Evolutionary conservation across 2,329 filamentous ascomycete species (phyloP).

Genomic region (Alternaria panax): DNA sequence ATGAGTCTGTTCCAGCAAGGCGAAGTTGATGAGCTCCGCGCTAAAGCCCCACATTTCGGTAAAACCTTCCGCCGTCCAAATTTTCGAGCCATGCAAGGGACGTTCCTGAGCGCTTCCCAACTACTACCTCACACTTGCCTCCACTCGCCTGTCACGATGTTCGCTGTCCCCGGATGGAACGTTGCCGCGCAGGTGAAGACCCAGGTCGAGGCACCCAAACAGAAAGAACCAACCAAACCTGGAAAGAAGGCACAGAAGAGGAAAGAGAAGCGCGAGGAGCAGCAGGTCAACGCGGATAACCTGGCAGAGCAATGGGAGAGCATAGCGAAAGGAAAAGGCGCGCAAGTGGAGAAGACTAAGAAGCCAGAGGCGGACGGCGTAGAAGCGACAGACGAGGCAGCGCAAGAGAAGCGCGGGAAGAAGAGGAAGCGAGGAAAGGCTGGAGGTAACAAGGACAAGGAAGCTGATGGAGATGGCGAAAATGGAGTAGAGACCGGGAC

Average conservation of each 20-base stretch:
- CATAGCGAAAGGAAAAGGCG: constrained; percentile 56
- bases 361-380: constrained; percentile 68
- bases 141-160: constrained; percentile 65
- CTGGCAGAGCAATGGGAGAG: constrained; percentile 52
- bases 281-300: constrained; percentile 76
- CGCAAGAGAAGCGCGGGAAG: constrained; percentile 48
- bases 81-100: constrained; percentile 17
- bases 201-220: constrained; percentile 62
- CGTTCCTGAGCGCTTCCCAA: neutral
- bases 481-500: constrained; percentile 24
- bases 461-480: constrained; percentile 34
- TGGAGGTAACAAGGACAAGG: constrained; percentile 29
- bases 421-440: constrained; percentile 43
- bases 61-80: constrained; percentile 29
- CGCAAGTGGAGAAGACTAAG: constrained; percentile 42
- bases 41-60: constrained; percentile 29
- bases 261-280: constrained; percentile 68
- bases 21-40: constrained; percentile 20
- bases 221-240: constrained; percentile 48
- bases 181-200: constrained; percentile 77
- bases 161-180: constrained; percentile 92
- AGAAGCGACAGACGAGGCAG: constrained; percentile 35
- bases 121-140: neutral
- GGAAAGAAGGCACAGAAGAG: constrained; percentile 65
- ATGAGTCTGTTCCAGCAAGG: neutral